Percentiles rank a stretch among this genome's conserved stretches.
These are phyloP conservation scores for Apiospora arundinis DNA, from an alignment of 2,329 filamentous ascomycete species.

Conservation along the genomic window DNA sequence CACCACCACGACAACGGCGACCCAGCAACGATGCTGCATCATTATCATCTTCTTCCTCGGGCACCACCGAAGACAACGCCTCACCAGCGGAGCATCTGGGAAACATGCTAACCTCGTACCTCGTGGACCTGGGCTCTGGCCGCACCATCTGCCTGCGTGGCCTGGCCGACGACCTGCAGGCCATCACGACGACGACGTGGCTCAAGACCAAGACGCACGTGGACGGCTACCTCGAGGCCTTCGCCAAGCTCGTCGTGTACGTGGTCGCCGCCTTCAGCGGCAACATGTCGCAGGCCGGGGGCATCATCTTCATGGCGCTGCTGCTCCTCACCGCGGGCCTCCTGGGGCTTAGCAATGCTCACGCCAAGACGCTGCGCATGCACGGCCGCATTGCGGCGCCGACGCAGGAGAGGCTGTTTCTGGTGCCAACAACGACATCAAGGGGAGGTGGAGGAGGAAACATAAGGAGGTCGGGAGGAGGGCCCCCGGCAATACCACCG, in stretches of 20 bases:
- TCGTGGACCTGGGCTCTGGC: conserved; percentile 58
- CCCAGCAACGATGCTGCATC: neutral
- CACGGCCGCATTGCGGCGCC: conserved; percentile 54
- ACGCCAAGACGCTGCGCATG: conserved; percentile 54
- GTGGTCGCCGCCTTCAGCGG: conserved; percentile 60
- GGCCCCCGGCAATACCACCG: conserved; percentile 11
- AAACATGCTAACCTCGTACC: conserved; percentile 50
- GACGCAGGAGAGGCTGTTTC: conserved; percentile 36
- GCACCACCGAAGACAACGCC: neutral
- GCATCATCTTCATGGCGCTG: conserved; percentile 57
- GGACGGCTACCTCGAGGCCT: conserved; percentile 59
- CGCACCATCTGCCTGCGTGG: conserved; percentile 61
- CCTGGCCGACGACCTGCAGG: conserved; percentile 58
- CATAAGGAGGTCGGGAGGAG: neutral
- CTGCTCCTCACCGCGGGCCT: conserved; percentile 59
- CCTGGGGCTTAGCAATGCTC: conserved; percentile 60
- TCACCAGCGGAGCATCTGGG: conserved; percentile 27
- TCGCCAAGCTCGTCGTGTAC: conserved; percentile 64
- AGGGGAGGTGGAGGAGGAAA: neutral
- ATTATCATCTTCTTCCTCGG: neutral
- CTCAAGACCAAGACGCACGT: conserved; percentile 55
- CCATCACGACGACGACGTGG: conserved; percentile 64
- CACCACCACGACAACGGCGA: conserved; percentile 19
- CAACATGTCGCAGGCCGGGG: conserved; percentile 60
- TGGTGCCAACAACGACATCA: neutral